Conservation (phyloP, 1,284 basidiomycete genomes). For the Afroboletus lepidellus region DNA sequence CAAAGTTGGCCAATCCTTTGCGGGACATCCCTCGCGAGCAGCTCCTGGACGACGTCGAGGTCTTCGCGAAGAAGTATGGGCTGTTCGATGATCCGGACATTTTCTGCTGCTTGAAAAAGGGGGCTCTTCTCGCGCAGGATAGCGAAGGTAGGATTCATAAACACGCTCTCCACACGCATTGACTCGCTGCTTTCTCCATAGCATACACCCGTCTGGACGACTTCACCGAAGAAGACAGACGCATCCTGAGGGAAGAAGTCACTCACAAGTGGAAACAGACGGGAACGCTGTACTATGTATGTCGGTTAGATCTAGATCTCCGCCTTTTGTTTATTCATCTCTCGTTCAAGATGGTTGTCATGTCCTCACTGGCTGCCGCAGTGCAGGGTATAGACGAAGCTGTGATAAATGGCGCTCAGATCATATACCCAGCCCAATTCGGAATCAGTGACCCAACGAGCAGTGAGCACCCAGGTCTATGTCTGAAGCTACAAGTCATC, state of each 20-base stretch:
- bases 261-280: conserved; percentile 68
- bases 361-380: conserved; percentile 63
- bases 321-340: neutral
- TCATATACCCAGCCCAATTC: conserved; percentile 67
- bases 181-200: neutral
- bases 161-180: neutral
- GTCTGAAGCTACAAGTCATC: conserved; percentile 11
- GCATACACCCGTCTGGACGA: conserved; percentile 46
- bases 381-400: conserved; percentile 76
- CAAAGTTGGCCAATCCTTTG: conserved; percentile 60
- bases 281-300: conserved; percentile 45
- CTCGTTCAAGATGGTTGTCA: conserved; percentile 45
- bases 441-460: conserved; percentile 45
- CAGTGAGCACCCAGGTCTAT: conserved; percentile 18
- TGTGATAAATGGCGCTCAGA: conserved; percentile 71
- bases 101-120: conserved; percentile 52
- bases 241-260: conserved; percentile 50
- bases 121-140: conserved; percentile 63
- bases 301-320: conserved; percentile 13
- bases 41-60: conserved; percentile 53
- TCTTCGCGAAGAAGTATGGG: conserved; percentile 54
- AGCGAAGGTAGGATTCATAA: conserved; percentile 28
- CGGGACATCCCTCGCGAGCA: conserved; percentile 52
- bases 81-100: conserved; percentile 51
- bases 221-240: conserved; percentile 63